Evolutionary conservation across 441 rosid genomes (phyloP).

Genomic region (Corymbia citriodora): DNA sequence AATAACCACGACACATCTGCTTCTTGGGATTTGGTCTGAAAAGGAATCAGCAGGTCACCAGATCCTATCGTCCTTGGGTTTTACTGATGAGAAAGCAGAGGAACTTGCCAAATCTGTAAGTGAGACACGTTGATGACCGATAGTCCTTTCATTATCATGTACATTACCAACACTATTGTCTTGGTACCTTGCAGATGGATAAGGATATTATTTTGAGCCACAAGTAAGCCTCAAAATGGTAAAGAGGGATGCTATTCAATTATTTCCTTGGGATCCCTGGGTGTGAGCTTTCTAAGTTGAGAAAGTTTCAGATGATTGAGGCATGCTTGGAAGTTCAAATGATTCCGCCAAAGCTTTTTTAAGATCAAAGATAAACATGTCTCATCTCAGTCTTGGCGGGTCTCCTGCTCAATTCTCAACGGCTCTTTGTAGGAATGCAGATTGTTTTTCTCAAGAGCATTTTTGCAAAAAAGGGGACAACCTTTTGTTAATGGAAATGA

Average conservation of each 20-base stretch:
- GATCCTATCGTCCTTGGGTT: conserved; percentile 57
- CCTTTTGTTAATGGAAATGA: background rate
- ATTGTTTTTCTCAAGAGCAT: background rate
- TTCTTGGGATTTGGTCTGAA: conserved; percentile 82
- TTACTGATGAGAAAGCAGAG: conserved; percentile 69
- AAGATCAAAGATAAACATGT: background rate
- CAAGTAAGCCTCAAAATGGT: conserved; percentile 22
- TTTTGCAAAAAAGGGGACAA: background rate
- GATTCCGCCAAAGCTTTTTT: background rate
- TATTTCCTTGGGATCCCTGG: background rate
- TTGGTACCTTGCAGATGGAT: conserved; percentile 42
- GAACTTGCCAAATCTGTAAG: conserved; percentile 67
- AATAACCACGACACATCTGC: conserved; percentile 62
- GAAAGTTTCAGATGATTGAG: background rate
- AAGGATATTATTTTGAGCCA: conserved; percentile 40
- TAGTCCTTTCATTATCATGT: background rate
- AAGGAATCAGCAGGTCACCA: conserved; percentile 68
- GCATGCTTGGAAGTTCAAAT: background rate
- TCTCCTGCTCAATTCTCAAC: background rate
- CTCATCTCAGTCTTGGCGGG: background rate
- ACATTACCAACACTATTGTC: conserved; percentile 3
- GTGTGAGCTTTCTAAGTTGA: background rate
- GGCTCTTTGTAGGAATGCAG: background rate
- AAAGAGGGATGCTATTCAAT: background rate
- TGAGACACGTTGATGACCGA: background rate